Base-by-base conservation (phyloP, 1,139 yeast species). In the Saccharomyces hybrid region DNA sequence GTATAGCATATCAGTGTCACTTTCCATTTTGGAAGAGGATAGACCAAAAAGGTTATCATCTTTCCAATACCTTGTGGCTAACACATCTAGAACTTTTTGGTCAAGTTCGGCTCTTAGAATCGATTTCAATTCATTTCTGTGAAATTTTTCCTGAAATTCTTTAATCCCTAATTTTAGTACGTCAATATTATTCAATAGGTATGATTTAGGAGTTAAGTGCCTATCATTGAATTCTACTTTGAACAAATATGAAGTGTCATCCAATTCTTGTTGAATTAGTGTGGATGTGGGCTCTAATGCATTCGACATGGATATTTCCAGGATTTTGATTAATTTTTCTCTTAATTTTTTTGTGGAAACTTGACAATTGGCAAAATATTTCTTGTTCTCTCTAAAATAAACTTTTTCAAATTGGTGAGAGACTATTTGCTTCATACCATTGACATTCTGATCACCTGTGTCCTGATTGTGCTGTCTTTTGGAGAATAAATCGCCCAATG, bases 191-290 rank as follows among this genome's bases (percentile, higher is more conserved):
- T 88, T 93, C 16, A 98, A 96, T 63, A 95, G 78, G 68, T 93
- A 93, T 60, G 95, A 88, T 64, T 90, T 95, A 11, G 98, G 96
- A 0, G 99, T 93, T 61, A 95, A 76, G 44, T 86, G 87, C 56
- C 98, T 81, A 70, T 95, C 99, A 68, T 95, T 93, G 70, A 90
- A 95, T 70, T 93, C 97, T 26, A 95, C 99, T 70, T 95, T 95
- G 74, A 89, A 93, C 68, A 86, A 85, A 68, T 95, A 95, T 1
- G 95, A 77, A 0, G 98, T 83, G 64, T 95, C 99, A 69, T 95
- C 99, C 53, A 90, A 78, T 70, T 93, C 99, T 66, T 84, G 93
- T 60, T 88, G 89, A 53, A 95, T 91, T 6, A 91, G 80, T 54
- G 81, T 78, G 55, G 90, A 89, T 4, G 98, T 90, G 19, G 99